A percentile compares a stretch with the other conserved stretches of the same genome.
These are phyloP conservation scores for Lactarius sp. DNA, from an alignment of 768 basidiomycete genomes.

Conservation along the genomic window DNA sequence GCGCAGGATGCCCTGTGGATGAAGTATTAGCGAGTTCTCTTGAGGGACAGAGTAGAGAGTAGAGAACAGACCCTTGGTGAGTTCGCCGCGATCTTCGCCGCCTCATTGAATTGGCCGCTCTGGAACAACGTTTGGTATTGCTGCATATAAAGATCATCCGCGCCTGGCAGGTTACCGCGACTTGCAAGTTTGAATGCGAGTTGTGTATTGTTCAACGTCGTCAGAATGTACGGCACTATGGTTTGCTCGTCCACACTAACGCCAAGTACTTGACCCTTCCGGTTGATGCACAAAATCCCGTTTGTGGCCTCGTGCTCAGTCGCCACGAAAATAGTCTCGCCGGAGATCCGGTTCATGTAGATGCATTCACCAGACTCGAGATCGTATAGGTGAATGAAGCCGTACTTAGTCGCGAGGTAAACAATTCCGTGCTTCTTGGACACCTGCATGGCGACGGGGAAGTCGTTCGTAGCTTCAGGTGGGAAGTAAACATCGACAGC, in stretches of 20 bases:
- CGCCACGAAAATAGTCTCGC: constrained; percentile 98
- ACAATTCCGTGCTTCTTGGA: constrained; percentile 95
- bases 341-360: constrained; percentile 99
- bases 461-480: constrained; percentile 95
- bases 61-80: constrained; percentile 72
- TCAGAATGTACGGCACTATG: constrained; percentile 91
- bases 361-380: constrained; percentile 95
- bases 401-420: constrained; percentile 97
- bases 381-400: constrained; percentile 99
- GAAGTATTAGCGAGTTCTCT: constrained; percentile 10
- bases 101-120: constrained; percentile 84
- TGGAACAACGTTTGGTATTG: constrained; percentile 92
- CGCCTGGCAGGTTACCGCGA: constrained; percentile 92
- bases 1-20: constrained; percentile 78
- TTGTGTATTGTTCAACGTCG: constrained; percentile 92
- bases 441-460: constrained; percentile 99
- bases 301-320: constrained; percentile 91
- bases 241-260: constrained; percentile 97
- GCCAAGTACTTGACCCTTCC: constrained; percentile 97
- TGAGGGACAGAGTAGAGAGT: neutral
- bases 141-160: constrained; percentile 92
- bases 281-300: constrained; percentile 99
- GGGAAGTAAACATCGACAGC: constrained; percentile 99
- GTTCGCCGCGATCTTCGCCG: constrained; percentile 96
- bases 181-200: constrained; percentile 98